phyloP scores from a whole-genome alignment of 371 early-diverging fungal species.

The Mucor irregularis region DNA sequence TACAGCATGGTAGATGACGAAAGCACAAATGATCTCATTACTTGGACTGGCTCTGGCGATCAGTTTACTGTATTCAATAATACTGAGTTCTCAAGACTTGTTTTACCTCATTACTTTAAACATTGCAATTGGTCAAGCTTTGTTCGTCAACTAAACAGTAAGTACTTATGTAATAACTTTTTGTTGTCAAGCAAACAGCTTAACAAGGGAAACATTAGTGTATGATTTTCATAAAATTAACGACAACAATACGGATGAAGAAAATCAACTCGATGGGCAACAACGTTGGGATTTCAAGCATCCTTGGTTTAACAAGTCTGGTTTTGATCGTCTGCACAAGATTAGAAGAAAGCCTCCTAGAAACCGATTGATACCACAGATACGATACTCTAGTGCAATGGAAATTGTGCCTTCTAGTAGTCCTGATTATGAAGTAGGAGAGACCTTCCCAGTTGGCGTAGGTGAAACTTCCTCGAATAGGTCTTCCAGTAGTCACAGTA shows the following conservation, averaged over 20 bases:
- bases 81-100: constrained; percentile 19
- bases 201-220: constrained; percentile 12
- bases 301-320: constrained; percentile 15
- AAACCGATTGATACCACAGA: constrained; percentile 16
- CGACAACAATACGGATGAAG: constrained; percentile 10
- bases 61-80: constrained; percentile 27
- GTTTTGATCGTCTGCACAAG: constrained; percentile 14
- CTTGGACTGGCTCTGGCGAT: constrained; percentile 26
- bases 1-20: constrained; percentile 27
- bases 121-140: constrained; percentile 36
- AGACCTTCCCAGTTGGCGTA: too few species aligned
- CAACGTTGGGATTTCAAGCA: constrained; percentile 28
- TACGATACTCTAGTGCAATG: constrained; percentile 20
- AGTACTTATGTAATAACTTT: neutral
- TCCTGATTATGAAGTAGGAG: constrained; percentile 3
- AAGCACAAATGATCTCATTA: constrained; percentile 12
- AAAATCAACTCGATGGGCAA: neutral
- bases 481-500: too few species aligned
- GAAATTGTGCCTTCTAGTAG: constrained; percentile 3
- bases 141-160: constrained; percentile 31
- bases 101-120: constrained; percentile 30
- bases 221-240: constrained; percentile 30
- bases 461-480: too few species aligned
- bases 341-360: constrained; percentile 21
- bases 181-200: neutral